Base-by-base conservation (phyloP, 2,329 filamentous ascomycete genomes). In the Talaromyces sp. region DNA sequence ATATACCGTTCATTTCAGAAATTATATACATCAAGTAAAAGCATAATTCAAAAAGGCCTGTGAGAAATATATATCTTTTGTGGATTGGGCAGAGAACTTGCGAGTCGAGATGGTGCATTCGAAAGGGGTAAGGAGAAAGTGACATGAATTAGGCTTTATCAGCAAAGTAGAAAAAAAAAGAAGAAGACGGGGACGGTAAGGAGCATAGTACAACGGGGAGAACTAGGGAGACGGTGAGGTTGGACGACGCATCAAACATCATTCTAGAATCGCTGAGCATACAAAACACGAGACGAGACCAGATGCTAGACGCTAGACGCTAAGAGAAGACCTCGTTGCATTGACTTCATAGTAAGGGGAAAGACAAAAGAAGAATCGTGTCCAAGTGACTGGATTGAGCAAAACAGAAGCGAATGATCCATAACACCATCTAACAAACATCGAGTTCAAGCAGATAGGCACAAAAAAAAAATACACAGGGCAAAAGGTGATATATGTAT, bases 351-450 rank as follows among this genome's bases (percentile, higher is more conserved):
- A 40, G 31, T 11, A 54, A 23, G 50, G 28, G 25, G 31, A 31
- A 50, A 12, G 5, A 2, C 9, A n/a, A 33, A 37, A 54, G 11
- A 31, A 35, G 25, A 48, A 46, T 60, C 62, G 58, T 60, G 48
- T 35, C 56, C 50, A 35, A 54, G 40, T 18, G 25, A 44, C 9
- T 18, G 28, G 33, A 50, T 39, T 18, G 28, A 16, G 48, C 8
- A 33, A 28, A 54, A 14, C 39, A 56, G 28, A 28, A 44, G 33
- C 12, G 12, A 25, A 39, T 39, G 33, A 59, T 56, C 35, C 37
- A 60, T 55, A 60, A 58, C 61, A 59, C 48, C 57, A 60, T 63
- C 58, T 63, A 46, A 25, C 31, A 56, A 23, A 54, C 25, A 54
- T 18, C 28, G 46, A 40, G 40, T 60, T 54, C 28, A 40, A 23